Conservation (phyloP, 148 eudicot genomes). For the Arctostaphylos glauca region DNA sequence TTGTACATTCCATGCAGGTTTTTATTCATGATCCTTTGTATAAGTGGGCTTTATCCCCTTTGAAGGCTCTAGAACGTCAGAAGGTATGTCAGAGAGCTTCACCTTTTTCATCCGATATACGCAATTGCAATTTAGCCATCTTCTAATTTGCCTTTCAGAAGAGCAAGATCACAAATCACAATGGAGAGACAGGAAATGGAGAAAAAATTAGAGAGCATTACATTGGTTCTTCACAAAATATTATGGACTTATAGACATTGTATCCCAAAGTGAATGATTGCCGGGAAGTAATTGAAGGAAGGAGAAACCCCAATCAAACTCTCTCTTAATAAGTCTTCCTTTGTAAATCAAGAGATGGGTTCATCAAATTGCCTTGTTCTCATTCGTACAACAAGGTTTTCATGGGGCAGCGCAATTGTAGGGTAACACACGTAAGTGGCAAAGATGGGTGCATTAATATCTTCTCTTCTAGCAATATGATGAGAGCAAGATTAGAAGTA, state of each 20-base stretch:
- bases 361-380: neutral
- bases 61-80: conserved; percentile 94
- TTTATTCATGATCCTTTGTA: conserved; percentile 97
- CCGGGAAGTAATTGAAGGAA: neutral
- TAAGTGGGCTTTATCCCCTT: conserved; percentile 97
- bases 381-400: neutral
- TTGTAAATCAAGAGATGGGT: neutral
- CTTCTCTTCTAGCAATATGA: neutral
- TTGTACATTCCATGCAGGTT: conserved; percentile 55
- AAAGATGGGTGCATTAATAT: neutral
- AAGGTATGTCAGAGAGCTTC: conserved; percentile 46
- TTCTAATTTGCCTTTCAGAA: conserved; percentile 12
- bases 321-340: neutral
- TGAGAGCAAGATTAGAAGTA: neutral
- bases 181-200: neutral
- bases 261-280: neutral
- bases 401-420: neutral
- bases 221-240: neutral
- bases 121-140: neutral
- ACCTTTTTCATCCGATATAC: neutral
- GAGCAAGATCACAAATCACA: neutral
- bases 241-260: neutral
- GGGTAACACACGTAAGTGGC: neutral
- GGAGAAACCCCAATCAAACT: neutral
- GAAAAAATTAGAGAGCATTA: neutral